A percentile compares a stretch with the other conserved stretches of the same genome.
These are phyloP conservation scores for Salix purpurea DNA, from an alignment of 345 rosid species.

Conservation along the genomic window DNA sequence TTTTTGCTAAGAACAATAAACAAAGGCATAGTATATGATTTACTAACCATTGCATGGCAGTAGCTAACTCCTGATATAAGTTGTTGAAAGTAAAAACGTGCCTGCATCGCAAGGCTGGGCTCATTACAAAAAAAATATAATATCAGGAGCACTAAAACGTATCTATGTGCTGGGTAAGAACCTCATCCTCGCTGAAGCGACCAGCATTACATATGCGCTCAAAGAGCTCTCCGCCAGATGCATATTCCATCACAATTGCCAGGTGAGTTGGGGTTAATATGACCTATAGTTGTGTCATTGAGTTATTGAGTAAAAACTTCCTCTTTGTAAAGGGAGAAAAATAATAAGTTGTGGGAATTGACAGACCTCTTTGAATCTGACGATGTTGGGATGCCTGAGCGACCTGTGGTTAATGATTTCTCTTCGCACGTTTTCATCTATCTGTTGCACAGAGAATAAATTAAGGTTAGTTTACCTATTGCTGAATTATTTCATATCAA, in stretches of 20 bases:
- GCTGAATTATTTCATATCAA: not conserved
- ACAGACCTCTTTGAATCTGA: conserved; percentile 85
- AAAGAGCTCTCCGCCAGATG: conserved; percentile 90
- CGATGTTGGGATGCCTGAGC: conserved; percentile 91
- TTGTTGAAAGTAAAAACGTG: conserved; percentile 97
- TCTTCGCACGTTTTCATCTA: conserved; percentile 87
- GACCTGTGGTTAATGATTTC: conserved; percentile 94
- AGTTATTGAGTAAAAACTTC: conserved; percentile 7
- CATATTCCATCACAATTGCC: conserved; percentile 95
- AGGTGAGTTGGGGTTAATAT: conserved; percentile 90
- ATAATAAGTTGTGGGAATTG: not conserved
- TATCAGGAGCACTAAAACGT: not conserved
- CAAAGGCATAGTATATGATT: not conserved
- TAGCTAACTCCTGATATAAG: conserved; percentile 93
- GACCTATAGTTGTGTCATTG: conserved; percentile 39
- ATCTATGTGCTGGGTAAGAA: conserved; percentile 12
- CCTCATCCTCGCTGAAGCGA: conserved; percentile 93
- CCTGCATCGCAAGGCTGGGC: conserved; percentile 40
- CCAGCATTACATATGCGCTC: conserved; percentile 84
- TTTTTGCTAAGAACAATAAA: not conserved
- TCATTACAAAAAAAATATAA: not conserved
- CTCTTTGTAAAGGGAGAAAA: not conserved
- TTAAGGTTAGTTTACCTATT: not conserved
- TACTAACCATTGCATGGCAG: conserved; percentile 85
- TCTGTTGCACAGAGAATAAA: conserved; percentile 42